Percentiles rank a stretch among this genome's conserved stretches.
These are phyloP conservation scores for Phytomonas francai DNA, from an alignment of 208 protist genomes.

Conservation along the genomic window DNA sequence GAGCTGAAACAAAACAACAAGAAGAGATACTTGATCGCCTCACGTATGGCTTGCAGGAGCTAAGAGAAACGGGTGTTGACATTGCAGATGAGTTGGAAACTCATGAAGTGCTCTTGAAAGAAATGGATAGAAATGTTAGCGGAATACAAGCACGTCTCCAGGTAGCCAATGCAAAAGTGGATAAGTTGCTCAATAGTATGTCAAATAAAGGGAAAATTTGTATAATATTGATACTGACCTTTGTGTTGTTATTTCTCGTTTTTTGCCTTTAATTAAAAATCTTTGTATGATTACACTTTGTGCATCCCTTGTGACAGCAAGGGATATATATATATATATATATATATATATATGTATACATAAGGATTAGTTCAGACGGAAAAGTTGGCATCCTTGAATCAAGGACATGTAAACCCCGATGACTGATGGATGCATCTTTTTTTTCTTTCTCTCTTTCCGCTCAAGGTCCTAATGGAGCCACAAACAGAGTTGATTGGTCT, in stretches of 20 bases:
- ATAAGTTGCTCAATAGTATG: constrained; percentile 78
- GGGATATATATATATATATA: not conserved
- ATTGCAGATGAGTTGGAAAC: constrained; percentile 67
- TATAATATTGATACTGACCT: constrained; percentile 46
- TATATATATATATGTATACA: not conserved
- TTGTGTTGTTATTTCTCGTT: constrained; percentile 45
- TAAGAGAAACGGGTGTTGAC: constrained; percentile 69
- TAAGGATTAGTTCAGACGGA: not conserved
- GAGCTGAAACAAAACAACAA: constrained; percentile 53
- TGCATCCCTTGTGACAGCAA: not conserved
- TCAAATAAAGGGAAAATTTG: constrained; percentile 79
- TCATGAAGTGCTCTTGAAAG: constrained; percentile 59
- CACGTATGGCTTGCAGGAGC: constrained; percentile 61
- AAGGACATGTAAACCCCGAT: not conserved
- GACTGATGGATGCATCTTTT: constrained; percentile 3
- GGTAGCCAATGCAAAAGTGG: constrained; percentile 68
- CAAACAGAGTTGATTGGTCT: constrained; percentile 21
- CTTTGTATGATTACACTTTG: not conserved
- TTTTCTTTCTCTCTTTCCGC: not conserved
- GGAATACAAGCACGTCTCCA: constrained; percentile 57
- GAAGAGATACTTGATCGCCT: constrained; percentile 73
- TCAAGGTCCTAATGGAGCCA: constrained; percentile 14
- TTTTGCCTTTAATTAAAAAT: constrained; percentile 20
- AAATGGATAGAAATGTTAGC: constrained; percentile 55
- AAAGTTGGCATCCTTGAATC: not conserved